Evolutionary conservation across 306 rosid genomes (phyloP).

Genomic region (Cicer bijugum): DNA sequence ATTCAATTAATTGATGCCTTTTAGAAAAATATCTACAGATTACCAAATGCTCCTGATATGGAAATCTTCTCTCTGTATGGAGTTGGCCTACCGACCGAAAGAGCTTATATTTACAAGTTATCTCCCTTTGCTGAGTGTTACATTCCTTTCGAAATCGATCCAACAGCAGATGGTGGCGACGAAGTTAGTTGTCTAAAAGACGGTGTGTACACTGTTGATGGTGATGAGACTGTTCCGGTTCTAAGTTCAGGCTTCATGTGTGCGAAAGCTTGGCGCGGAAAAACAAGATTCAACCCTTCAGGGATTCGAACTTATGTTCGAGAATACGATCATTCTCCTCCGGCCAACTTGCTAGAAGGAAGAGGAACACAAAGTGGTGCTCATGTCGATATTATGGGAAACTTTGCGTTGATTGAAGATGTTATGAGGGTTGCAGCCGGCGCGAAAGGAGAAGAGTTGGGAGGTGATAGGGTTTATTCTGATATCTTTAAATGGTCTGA

Average conservation of each 20-base stretch:
- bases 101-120: constrained; percentile 76
- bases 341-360: constrained; percentile 74
- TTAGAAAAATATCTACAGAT: constrained; percentile 53
- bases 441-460: constrained; percentile 71
- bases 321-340: constrained; percentile 85
- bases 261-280: constrained; percentile 84
- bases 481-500: constrained; percentile 85
- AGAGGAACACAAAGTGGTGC: constrained; percentile 88
- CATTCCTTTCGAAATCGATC: constrained; percentile 80
- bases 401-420: constrained; percentile 82
- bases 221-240: constrained; percentile 91
- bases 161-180: constrained; percentile 58
- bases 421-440: constrained; percentile 80
- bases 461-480: constrained; percentile 72
- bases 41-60: constrained; percentile 89
- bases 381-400: constrained; percentile 93
- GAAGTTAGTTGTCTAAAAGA: constrained; percentile 65
- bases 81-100: constrained; percentile 85
- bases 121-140: constrained; percentile 68
- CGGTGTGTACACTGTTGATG: constrained; percentile 76
- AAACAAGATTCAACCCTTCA: constrained; percentile 77
- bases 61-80: constrained; percentile 85
- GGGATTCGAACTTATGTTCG: constrained; percentile 62
- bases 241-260: constrained; percentile 90
- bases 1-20: constrained; percentile 13